Percentiles rank a stretch among this genome's conserved stretches.
Evolutionary conservation across 768 basidiomycete genomes (phyloP).

Genomic region (Clavaria fumosa): DNA sequence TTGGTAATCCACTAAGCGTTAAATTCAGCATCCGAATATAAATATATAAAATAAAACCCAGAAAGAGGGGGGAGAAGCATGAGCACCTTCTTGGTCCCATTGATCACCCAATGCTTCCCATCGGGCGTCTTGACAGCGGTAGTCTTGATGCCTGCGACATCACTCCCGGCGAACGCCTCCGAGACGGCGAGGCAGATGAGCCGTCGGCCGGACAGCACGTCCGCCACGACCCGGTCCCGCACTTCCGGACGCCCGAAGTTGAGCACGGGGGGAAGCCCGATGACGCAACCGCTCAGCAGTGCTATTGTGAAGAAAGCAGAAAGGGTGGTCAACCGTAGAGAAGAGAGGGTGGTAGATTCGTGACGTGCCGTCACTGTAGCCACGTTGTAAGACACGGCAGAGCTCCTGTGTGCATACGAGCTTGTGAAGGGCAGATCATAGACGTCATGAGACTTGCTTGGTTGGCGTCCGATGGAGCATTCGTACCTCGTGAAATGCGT

Average conservation of each 20-base stretch:
- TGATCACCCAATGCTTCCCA: conserved; percentile 74
- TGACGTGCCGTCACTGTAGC: conserved; percentile 69
- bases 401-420: conserved; percentile 80
- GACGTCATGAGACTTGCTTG: too few relatives aligned
- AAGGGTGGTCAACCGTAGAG: conserved; percentile 9
- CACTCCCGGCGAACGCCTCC: conserved; percentile 78
- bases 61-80: background rate
- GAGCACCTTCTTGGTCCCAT: conserved; percentile 21
- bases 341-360: too few relatives aligned
- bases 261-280: conserved; percentile 78
- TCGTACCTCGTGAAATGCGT: conserved; percentile 70
- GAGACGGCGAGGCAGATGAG: conserved; percentile 80
- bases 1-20: conserved; percentile 74
- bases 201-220: conserved; percentile 62
- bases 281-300: conserved; percentile 64
- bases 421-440: too few relatives aligned
- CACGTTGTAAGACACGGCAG: conserved; percentile 48
- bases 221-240: conserved; percentile 42
- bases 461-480: background rate
- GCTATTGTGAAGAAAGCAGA: conserved; percentile 24
- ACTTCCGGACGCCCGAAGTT: conserved; percentile 67
- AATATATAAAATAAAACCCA: too few relatives aligned
- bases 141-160: conserved; percentile 68
- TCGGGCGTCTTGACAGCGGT: conserved; percentile 68
- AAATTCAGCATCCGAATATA: too few relatives aligned